Base-by-base conservation (phyloP, 352 stramenopile species). In the Phytophthora aleatoria region DNA sequence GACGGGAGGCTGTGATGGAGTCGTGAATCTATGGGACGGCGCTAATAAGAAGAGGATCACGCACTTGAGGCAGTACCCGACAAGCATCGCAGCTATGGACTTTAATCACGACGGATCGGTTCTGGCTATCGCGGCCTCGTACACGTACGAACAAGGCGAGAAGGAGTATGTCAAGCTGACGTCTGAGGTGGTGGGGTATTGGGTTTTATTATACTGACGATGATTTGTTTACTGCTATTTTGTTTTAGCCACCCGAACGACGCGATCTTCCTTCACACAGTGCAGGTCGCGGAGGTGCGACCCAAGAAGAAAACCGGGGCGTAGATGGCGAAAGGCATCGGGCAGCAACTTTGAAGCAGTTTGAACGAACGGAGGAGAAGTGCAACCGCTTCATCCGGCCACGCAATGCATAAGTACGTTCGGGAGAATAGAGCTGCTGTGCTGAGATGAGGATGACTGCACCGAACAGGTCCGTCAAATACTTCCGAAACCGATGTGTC, bases 111-210 rank as follows among this genome's bases (percentile, higher is more conserved):
- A 98, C 69, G 97, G 97, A 53, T 92, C 79, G 1, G 72, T 97
- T 52, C 80, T 99, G 26, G 97, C 97, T 13, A 88, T 99, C 53
- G 96, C 97, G 0, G 83, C 89, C 49, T 98, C 90, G 27, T 99
- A 99, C 82, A 99, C 96, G 3, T 99, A 98, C 77, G 97, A 99
- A 77, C 89, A 99, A 69, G 97, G 97, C 28, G 96, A 99, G 64
- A 96, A 97, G 69, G 95, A 98, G 89, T 92, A 77, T 57, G 83
- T 83, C 10, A 24, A 51, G 39, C 4, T 39, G 38, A 33, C 57
- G 26, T 41, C 10, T n/a, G 35, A 5, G 20, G 3, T 50, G 33
- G 42, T 47, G 36, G 11, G 16, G 5, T 38, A 10, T 27, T 41
- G 26, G 27, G 41, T 45, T 20, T 36, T 61, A 41, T 57, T 55